A percentile compares a stretch with the other conserved stretches of the same genome.
phyloP scores from a whole-genome alignment of 129 eudicot species.

The Helichrysum umbraculigerum region DNA sequence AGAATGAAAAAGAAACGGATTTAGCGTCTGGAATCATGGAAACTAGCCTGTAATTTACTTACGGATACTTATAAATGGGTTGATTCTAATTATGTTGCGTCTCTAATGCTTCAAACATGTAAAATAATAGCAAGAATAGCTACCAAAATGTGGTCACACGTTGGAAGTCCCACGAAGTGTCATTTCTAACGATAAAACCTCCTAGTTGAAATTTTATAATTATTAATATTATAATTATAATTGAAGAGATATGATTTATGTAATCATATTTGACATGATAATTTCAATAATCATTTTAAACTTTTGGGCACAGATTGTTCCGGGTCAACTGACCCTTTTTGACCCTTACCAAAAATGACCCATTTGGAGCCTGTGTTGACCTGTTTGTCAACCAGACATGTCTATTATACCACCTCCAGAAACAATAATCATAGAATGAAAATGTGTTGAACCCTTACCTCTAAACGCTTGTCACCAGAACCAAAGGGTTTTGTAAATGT shows the following conservation, averaged over 20 bases:
- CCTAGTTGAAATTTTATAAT: background rate
- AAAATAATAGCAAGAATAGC: too few relatives aligned
- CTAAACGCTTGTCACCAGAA: conserved; percentile 73
- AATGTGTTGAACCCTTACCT: conserved; percentile 46
- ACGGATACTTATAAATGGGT: background rate
- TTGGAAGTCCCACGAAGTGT: background rate
- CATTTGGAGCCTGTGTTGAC: background rate
- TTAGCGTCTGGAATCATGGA: background rate
- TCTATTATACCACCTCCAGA: background rate
- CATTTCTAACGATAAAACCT: background rate
- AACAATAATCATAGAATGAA: background rate
- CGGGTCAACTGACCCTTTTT: background rate
- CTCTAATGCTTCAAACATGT: background rate
- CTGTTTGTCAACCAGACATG: background rate
- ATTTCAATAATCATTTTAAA: background rate
- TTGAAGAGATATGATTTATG: background rate
- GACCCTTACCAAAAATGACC: background rate
- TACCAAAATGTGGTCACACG: background rate
- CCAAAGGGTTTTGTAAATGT: conserved; percentile 70
- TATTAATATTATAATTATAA: too few relatives aligned
- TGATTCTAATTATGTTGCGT: background rate
- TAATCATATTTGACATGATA: background rate
- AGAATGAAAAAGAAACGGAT: conserved; percentile 8
- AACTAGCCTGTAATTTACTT: background rate
- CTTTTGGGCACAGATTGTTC: background rate